A percentile compares a stretch with the other conserved stretches of the same genome.
phyloP scores from a whole-genome alignment of 176 grass and related monocot species.

The Dendrocalamus sinicus region DNA sequence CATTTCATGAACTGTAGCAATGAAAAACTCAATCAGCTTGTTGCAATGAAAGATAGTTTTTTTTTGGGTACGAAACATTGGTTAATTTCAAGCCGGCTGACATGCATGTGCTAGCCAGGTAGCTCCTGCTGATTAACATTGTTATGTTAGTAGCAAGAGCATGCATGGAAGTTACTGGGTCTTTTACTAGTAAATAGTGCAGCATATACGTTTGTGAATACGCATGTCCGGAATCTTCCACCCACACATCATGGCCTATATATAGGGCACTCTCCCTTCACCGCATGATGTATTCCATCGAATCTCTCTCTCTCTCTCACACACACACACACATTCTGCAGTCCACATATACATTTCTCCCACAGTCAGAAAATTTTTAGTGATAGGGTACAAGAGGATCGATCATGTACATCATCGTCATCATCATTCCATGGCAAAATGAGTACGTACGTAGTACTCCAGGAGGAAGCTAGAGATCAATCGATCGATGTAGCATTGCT shows the following conservation, averaged over 20 bases:
- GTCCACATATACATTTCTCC: neutral
- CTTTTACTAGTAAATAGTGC: slow-evolving; percentile 24
- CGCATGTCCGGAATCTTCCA: neutral
- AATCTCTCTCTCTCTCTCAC: neutral
- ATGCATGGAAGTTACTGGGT: neutral
- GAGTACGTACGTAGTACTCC: neutral
- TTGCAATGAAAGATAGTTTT: neutral
- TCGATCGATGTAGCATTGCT: neutral
- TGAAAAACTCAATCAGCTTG: neutral
- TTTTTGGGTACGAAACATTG: neutral
- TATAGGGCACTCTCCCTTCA: neutral
- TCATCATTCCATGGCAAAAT: neutral
- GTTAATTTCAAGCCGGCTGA: neutral
- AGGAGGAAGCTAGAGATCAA: slow-evolving; percentile 1
- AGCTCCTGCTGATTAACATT: neutral
- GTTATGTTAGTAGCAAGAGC: neutral
- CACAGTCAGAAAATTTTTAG: neutral
- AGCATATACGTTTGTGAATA: neutral
- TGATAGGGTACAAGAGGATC: neutral
- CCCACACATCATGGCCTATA: slow-evolving; percentile 15
- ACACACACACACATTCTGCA: neutral
- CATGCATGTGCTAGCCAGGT: neutral
- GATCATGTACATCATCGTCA: neutral
- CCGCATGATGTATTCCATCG: slow-evolving; percentile 7
- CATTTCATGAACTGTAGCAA: neutral